These are phyloP conservation scores for peach (Prunus persica) DNA, from an alignment of 306 rosid genomes.

Conservation along the genomic window DNA sequence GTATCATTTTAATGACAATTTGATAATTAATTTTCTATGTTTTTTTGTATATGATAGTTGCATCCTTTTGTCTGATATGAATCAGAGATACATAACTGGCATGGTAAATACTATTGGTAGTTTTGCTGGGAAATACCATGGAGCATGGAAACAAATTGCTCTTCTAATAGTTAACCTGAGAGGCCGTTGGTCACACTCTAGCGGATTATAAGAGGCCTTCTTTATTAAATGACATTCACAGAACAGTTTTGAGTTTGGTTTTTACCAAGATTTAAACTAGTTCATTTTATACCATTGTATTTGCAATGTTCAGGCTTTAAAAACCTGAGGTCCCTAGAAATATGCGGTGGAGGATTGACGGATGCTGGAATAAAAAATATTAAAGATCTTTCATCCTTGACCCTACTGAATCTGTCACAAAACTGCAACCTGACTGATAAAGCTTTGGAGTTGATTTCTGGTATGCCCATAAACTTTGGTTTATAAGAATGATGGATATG, in stretches of 20 bases:
- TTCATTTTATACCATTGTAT: conserved; percentile 10
- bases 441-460: conserved; percentile 77
- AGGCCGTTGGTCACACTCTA: background rate
- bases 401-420: conserved; percentile 81
- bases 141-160: background rate
- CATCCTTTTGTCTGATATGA: background rate
- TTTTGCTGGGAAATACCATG: no score
- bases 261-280: background rate
- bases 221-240: background rate
- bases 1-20: background rate
- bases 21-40: background rate
- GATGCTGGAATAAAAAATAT: conserved; percentile 88
- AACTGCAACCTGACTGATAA: conserved; percentile 84
- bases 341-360: conserved; percentile 91
- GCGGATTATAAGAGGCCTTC: background rate
- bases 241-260: background rate
- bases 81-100: background rate
- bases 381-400: conserved; percentile 74
- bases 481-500: conserved; percentile 3
- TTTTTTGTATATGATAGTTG: background rate
- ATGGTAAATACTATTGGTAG: background rate
- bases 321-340: conserved; percentile 84
- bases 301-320: conserved; percentile 60
- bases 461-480: conserved; percentile 34
- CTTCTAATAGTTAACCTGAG: background rate